Evolutionary conservation across 805 yeast genomes (phyloP), one percentile per base, ranked within the genome.

Genomic region (Hyphopichia homilentoma): DNA sequence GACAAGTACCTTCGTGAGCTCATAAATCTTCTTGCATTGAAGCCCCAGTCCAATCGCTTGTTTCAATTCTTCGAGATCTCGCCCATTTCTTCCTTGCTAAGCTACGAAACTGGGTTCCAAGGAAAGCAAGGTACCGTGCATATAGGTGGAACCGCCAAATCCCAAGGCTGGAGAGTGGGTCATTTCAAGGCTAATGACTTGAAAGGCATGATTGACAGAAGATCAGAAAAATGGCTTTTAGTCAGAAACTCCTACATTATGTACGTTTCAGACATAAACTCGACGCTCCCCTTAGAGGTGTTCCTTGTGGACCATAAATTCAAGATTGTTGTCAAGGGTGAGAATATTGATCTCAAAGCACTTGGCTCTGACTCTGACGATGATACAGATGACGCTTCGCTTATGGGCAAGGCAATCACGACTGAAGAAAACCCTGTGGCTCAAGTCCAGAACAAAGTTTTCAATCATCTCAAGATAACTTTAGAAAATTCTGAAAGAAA

Each of bases 81-180:
- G 0, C 94, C 95, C 1, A 74, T 93, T 42, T 85, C 95, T 5
- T 78, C 93, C 6, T 65, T 88, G 29, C 64, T 93, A 25, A 81
- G 90, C 30, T 80, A 85, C 41, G 98, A 93, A 54, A 74, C 77
- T 18, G 83, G 85, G 0, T 83, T 70, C 49, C 78, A 77, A 35
- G 95, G 97, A 1, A 93, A 88, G 47, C 96, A 93, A 57, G 99
- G 98, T 2, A 75, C 77, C 31, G 57, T 90, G 36, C 75, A 84
- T 34, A 76, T 89, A 29, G 78, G 88, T 14, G 81, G 96, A 1
- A 78, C 87, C 0, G 90, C 97, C 0, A 78, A 77, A 40, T 71
- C 88, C 1, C 95, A 87, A 53, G 97, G 98, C 2, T 93, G 98
- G 97, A 70, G 95, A 45, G 96, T 90, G 5, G 84, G 93, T 3